Evolutionary conservation across 2,329 filamentous ascomycete species (phyloP).

Genomic region (Pyrenochaeta sp.): DNA sequence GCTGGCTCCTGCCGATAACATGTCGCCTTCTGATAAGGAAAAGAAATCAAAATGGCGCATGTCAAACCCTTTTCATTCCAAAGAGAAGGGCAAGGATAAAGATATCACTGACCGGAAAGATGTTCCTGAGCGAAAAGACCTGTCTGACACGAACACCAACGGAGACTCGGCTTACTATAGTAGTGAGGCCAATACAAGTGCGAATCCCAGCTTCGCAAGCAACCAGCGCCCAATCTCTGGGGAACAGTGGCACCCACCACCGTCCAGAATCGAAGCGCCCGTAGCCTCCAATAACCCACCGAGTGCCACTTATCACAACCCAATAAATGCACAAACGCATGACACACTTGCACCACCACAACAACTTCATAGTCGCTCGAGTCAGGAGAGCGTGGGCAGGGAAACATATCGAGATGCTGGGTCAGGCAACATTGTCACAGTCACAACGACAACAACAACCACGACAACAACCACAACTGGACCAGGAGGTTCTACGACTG

Average conservation of each 20-base stretch:
- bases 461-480: conserved; percentile 48
- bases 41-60: conserved; percentile 49
- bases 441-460: conserved; percentile 47
- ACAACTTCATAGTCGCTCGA: conserved; percentile 25
- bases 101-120: conserved; percentile 1
- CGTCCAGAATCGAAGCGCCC: conserved; percentile 23
- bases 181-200: conserved; percentile 43
- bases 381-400: conserved; percentile 34
- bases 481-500: conserved; percentile 44
- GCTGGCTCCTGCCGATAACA: conserved; percentile 23
- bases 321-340: conserved; percentile 10
- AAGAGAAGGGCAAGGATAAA: conserved; percentile 41
- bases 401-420: conserved; percentile 43
- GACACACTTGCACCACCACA: conserved; percentile 23
- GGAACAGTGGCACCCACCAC: conserved; percentile 32
- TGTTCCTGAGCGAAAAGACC: conserved; percentile 7
- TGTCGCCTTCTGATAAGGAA: conserved; percentile 38
- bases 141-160: conserved; percentile 21
- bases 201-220: conserved; percentile 42
- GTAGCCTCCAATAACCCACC: conserved; percentile 11
- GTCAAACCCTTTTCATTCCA: conserved; percentile 48
- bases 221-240: conserved; percentile 37
- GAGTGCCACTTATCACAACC: conserved; percentile 1
- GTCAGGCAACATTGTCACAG: conserved; percentile 46
- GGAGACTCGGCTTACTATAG: conserved; percentile 45